These are phyloP conservation scores for Xerocomellus dryophilus DNA, from an alignment of 768 basidiomycete genomes.

Conservation along the genomic window DNA sequence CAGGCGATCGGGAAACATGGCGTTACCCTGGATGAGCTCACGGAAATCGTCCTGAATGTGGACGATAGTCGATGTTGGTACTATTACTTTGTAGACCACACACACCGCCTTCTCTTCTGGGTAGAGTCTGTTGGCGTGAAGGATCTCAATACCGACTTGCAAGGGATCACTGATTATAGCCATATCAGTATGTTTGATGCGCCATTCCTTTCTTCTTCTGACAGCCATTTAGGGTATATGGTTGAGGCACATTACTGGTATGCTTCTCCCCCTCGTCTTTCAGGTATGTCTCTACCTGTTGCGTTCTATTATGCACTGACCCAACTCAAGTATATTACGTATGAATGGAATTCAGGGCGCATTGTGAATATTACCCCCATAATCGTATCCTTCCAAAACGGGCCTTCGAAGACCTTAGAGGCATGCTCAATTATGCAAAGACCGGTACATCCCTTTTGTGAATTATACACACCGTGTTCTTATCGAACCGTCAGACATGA, in stretches of 20 bases:
- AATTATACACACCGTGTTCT: neutral
- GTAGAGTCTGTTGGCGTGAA: neutral
- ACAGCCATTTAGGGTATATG: constrained; percentile 8
- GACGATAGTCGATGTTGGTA: neutral
- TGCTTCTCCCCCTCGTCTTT: neutral
- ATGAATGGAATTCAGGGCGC: constrained; percentile 12
- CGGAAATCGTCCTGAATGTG: constrained; percentile 14
- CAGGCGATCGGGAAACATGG: neutral
- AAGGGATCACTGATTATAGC: neutral
- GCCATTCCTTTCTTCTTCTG: neutral
- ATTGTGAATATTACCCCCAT: constrained; percentile 18
- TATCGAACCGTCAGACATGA: constrained; percentile 3
- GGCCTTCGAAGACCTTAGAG: constrained; percentile 10
- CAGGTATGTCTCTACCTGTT: neutral
- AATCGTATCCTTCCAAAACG: neutral
- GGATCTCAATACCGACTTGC: neutral
- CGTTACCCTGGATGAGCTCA: constrained; percentile 6
- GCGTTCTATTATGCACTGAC: neutral
- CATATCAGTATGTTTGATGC: constrained; percentile 13
- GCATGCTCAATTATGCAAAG: constrained; percentile 15
- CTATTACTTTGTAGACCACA: constrained; percentile 22
- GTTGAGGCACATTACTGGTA: constrained; percentile 17
- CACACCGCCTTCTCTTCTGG: constrained; percentile 18
- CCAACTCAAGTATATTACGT: neutral
- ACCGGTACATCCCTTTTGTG: constrained; percentile 3